Evolutionary conservation across 164 flowering plant genomes (phyloP), one percentile per base, ranked within the genome.

Genomic region (Magnolia officinalis): DNA sequence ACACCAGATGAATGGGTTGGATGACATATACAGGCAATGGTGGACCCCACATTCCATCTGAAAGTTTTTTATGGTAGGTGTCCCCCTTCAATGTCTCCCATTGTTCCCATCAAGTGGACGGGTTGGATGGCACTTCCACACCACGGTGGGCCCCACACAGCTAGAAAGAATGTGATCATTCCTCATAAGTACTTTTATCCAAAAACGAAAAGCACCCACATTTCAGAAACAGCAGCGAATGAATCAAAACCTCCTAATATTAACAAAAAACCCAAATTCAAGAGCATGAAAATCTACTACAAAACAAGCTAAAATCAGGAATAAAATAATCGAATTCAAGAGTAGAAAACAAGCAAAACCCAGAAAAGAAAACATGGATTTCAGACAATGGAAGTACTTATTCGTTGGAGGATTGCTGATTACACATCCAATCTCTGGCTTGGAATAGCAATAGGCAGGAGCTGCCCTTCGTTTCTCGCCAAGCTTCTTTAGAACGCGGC

Each of bases 351-450:
- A 10, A 71, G 52, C 74, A 72, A 72, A 26, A 67, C 20, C 50
- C 71, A 31, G 2, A 26, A 24, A 29, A 67, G 18, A 67, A 19
- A 31, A 13, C 11, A 37, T 24, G 16, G 37, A 67, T 19, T 67
- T 31, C 1, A 26, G n/a, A 31, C 13, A 67, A 67, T 16, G 31
- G 50, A 29, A 68, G 18, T 85, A 85, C 88, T 82, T 74, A 73
- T 86, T 78, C 49, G 67, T 59, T 20, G 84, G 75, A 72, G 76
- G 64, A 61, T 65, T 65, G 24, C 71, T n/a, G 66, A 77, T 45
- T 45, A 78, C 8, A 21, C 63, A 51, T 24, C 74, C 37, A 80
- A 49, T 74, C 13, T 82, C 74, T 67, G 61, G n/a, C 50, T 50
- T 69, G 4, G 82, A 70, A 55, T 81, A 49, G 8, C 66, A 63